Evolutionary conservation across 352 stramenopile species (phyloP).

Genomic region (Phytopythium sindhum): DNA sequence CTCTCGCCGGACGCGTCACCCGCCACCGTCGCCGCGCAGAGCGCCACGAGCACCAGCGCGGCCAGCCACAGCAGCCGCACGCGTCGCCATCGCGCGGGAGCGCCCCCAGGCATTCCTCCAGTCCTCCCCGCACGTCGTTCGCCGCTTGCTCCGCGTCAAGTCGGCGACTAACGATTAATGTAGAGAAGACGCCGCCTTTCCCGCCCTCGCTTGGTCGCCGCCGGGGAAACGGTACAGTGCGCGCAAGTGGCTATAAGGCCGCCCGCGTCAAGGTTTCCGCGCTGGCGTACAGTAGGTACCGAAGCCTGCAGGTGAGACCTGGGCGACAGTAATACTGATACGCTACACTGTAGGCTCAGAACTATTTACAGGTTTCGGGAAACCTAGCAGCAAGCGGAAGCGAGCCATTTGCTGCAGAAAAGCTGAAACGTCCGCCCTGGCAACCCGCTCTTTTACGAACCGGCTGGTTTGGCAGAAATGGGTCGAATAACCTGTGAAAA

Average conservation of each 20-base stretch:
- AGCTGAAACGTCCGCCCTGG: not conserved
- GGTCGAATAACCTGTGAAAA: not conserved
- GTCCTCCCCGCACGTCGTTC: not conserved
- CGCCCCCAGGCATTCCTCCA: not conserved
- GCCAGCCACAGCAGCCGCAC: not conserved
- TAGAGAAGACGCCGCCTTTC: not conserved
- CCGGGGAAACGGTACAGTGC: not conserved
- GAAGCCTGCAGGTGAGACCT: not conserved
- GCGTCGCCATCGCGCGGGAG: slow-evolving; percentile 1
- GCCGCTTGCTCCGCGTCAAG: not conserved
- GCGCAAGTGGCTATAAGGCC: not conserved
- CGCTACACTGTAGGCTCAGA: not conserved
- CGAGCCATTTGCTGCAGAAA: not conserved
- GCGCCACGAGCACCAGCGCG: not conserved
- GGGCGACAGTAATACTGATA: not conserved
- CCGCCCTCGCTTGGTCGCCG: not conserved
- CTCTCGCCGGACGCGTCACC: not conserved
- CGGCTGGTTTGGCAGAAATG: not conserved
- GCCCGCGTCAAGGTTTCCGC: not conserved
- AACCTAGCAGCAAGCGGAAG: not conserved
- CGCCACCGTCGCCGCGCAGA: not conserved
- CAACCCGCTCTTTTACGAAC: not conserved
- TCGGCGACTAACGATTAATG: not conserved
- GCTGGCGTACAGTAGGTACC: not conserved
- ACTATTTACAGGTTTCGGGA: no score